Evolutionary conservation across 2,329 filamentous ascomycete genomes (phyloP).

Genomic region (Apiospora pterosperma): DNA sequence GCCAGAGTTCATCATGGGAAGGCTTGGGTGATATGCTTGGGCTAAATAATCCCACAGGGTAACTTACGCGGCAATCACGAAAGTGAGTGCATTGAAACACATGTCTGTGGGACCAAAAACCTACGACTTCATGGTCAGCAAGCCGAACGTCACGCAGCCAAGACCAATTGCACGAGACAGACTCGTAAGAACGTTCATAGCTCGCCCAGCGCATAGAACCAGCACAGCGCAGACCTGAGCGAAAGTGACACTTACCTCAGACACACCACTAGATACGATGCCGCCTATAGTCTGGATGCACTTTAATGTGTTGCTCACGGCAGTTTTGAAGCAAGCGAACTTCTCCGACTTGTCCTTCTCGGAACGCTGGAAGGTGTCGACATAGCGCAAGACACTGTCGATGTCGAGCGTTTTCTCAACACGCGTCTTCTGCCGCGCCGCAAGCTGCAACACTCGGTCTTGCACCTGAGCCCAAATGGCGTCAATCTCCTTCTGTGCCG

Average conservation of each 20-base stretch:
- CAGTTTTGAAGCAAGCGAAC: constrained; percentile 22
- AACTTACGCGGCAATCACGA: constrained; percentile 26
- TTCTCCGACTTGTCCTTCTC: constrained; percentile 27
- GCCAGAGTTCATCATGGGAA: background rate
- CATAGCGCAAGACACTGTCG: constrained; percentile 23
- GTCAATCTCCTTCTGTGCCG: constrained; percentile 26
- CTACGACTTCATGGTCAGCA: constrained; percentile 11
- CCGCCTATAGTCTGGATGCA: constrained; percentile 31
- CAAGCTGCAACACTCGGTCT: constrained; percentile 28
- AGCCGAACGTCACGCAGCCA: background rate
- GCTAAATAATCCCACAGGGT: background rate
- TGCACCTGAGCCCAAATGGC: constrained; percentile 30
- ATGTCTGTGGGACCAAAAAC: constrained; percentile 30
- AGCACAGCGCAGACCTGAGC: background rate
- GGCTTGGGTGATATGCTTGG: background rate
- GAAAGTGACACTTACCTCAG: constrained; percentile 16
- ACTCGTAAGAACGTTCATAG: background rate
- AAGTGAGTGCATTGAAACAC: constrained; percentile 33
- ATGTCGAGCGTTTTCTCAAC: constrained; percentile 23
- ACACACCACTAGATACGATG: constrained; percentile 27
- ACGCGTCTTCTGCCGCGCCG: constrained; percentile 24
- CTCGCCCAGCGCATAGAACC: background rate
- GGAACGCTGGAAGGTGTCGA: constrained; percentile 23
- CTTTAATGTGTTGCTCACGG: constrained; percentile 22
- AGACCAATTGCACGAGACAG: no score